These are phyloP conservation scores for Mytilinidion resinicola DNA, from an alignment of 495 filamentous ascomycete species.

Conservation along the genomic window DNA sequence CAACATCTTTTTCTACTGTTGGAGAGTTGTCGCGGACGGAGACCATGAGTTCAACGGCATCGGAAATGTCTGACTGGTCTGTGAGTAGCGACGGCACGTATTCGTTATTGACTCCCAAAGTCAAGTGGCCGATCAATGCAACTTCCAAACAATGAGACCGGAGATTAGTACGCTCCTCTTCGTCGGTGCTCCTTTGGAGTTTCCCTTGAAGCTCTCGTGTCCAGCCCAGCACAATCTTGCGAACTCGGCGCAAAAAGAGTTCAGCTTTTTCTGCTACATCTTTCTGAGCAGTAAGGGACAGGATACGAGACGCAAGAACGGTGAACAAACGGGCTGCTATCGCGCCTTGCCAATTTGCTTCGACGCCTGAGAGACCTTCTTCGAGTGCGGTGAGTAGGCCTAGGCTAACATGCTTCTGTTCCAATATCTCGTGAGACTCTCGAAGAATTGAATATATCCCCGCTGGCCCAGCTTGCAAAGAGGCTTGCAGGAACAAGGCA, in stretches of 20 bases:
- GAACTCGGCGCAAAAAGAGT: background rate
- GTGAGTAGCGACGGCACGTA: background rate
- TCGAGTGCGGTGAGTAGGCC: conserved; percentile 23
- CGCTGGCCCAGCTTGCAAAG: conserved; percentile 44
- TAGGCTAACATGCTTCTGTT: background rate
- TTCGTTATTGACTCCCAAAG: background rate
- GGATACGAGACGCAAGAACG: conserved; percentile 32
- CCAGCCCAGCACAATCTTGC: background rate
- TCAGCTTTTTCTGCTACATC: background rate
- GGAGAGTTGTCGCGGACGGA: background rate
- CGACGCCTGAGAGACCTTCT: conserved; percentile 28
- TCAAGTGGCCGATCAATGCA: background rate
- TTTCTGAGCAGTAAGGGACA: conserved; percentile 27
- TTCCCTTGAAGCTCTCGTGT: background rate
- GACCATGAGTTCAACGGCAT: background rate
- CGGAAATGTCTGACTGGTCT: background rate
- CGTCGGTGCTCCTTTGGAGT: background rate
- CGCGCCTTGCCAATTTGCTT: conserved; percentile 48
- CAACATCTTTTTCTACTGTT: background rate
- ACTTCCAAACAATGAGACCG: background rate
- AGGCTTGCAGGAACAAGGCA: conserved; percentile 45
- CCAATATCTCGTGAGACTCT: background rate
- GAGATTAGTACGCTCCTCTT: background rate
- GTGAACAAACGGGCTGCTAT: conserved; percentile 39
- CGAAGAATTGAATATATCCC: conserved; percentile 23